Evolutionary conservation across 176 grass and related monocot genomes (phyloP).

Genomic region (Oryza glaberrima): DNA sequence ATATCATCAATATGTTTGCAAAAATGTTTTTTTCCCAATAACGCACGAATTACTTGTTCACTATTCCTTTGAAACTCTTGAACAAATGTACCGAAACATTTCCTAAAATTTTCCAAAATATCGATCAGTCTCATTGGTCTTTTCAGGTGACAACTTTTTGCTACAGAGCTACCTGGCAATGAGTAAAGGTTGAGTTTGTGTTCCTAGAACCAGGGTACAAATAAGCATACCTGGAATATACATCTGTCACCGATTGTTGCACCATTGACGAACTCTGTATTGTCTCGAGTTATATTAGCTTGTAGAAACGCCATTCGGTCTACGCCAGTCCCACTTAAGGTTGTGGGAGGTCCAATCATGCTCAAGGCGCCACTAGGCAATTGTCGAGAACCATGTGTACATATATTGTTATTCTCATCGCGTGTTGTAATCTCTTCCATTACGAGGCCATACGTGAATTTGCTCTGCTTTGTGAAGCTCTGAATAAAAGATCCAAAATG

Average conservation of each 20-base stretch:
- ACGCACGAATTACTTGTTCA: too few relatives aligned
- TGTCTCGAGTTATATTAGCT: constrained; percentile 88
- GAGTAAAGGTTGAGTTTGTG: neutral
- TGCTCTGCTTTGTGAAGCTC: constrained; percentile 89
- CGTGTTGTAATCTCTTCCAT: constrained; percentile 87
- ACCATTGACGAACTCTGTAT: constrained; percentile 85
- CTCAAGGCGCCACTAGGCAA: constrained; percentile 77
- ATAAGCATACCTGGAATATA: constrained; percentile 79
- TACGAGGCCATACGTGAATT: constrained; percentile 88
- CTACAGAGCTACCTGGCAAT: neutral
- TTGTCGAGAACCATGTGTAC: constrained; percentile 84
- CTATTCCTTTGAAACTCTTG: too few relatives aligned
- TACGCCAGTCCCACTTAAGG: constrained; percentile 84
- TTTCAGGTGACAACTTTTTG: too few relatives aligned
- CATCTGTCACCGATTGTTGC: constrained; percentile 76
- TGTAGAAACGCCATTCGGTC: constrained; percentile 78
- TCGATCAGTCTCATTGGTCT: too few relatives aligned
- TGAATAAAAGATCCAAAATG: constrained; percentile 32
- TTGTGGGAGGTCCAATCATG: constrained; percentile 94
- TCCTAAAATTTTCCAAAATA: too few relatives aligned
- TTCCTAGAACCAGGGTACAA: constrained; percentile 20
- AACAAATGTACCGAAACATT: too few relatives aligned
- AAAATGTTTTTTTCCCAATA: too few relatives aligned
- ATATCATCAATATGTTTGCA: too few relatives aligned
- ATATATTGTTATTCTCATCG: constrained; percentile 79